These are phyloP conservation scores for Parachaetomium inaequale DNA, from an alignment of 495 filamentous ascomycete genomes.

Conservation along the genomic window DNA sequence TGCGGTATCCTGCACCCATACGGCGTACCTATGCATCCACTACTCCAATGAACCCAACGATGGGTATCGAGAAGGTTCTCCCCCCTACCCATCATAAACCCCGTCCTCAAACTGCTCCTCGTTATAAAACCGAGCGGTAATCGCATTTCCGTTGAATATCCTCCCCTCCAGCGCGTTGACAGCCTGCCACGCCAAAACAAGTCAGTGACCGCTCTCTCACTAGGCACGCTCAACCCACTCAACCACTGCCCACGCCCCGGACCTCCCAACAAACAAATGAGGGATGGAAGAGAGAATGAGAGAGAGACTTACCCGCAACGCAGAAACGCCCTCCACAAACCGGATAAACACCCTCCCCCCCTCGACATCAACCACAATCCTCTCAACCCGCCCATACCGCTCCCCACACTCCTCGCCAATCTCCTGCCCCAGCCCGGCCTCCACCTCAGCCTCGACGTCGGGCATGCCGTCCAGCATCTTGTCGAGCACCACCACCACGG, in stretches of 20 bases:
- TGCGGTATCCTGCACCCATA: too few relatives aligned
- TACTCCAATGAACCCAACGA: too few relatives aligned
- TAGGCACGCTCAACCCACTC: too few relatives aligned
- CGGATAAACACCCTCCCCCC: slow-evolving; percentile 76
- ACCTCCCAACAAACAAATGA: too few relatives aligned
- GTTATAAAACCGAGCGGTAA: slow-evolving; percentile 75
- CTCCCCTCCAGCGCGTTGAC: slow-evolving; percentile 82
- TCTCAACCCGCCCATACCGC: slow-evolving; percentile 85
- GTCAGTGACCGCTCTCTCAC: too few relatives aligned
- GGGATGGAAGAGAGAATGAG: too few relatives aligned
- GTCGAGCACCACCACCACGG: slow-evolving; percentile 70
- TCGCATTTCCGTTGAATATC: slow-evolving; percentile 80
- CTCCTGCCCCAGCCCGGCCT: slow-evolving; percentile 79
- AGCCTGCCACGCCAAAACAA: slow-evolving; percentile 50
- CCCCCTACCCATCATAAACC: slow-evolving; percentile 49
- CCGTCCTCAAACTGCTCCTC: slow-evolving; percentile 73
- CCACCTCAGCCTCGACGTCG: slow-evolving; percentile 61
- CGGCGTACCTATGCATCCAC: too few relatives aligned
- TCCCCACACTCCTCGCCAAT: slow-evolving; percentile 89
- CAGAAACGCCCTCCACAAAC: slow-evolving; percentile 77
- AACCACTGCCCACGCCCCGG: too few relatives aligned
- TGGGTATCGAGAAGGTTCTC: too few relatives aligned
- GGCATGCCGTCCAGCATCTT: slow-evolving; percentile 79
- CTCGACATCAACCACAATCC: slow-evolving; percentile 65
- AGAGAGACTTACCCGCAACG: slow-evolving; percentile 61